phyloP scores from a whole-genome alignment of 306 rosid genomes.

The Cucurbita ficifolia region DNA sequence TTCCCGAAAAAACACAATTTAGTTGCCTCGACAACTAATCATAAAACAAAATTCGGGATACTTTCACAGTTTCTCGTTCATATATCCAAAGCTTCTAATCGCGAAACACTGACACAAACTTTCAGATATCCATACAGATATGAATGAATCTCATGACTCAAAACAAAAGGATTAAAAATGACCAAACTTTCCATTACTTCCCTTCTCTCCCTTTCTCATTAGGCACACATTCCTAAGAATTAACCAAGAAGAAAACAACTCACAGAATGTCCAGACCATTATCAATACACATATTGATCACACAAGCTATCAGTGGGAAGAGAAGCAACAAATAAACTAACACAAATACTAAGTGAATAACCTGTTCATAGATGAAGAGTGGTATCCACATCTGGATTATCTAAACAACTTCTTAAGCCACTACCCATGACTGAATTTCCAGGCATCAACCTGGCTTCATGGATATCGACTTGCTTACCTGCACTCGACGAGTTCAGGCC shows the following conservation, averaged over 20 bases:
- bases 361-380: slow-evolving; percentile 74
- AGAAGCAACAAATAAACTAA: slow-evolving; percentile 1
- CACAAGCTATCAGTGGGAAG: background rate
- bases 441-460: slow-evolving; percentile 17
- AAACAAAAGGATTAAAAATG: too few relatives aligned
- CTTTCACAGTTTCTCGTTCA: too few relatives aligned
- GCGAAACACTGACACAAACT: too few relatives aligned
- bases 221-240: background rate
- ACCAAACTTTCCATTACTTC: background rate
- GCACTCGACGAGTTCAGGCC: slow-evolving; percentile 27
- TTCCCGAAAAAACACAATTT: too few relatives aligned
- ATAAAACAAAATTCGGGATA: too few relatives aligned
- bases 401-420: slow-evolving; percentile 31
- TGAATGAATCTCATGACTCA: too few relatives aligned
- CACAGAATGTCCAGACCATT: background rate
- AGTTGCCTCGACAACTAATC: too few relatives aligned
- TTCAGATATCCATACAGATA: too few relatives aligned
- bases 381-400: slow-evolving; percentile 64
- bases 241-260: background rate
- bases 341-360: background rate
- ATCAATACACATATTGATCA: background rate
- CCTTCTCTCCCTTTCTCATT: background rate
- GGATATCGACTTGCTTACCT: slow-evolving; percentile 20
- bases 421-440: slow-evolving; percentile 20
- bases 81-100: too few relatives aligned